phyloP scores from a whole-genome alignment of 306 rosid genomes.

The Malus sylvestris region DNA sequence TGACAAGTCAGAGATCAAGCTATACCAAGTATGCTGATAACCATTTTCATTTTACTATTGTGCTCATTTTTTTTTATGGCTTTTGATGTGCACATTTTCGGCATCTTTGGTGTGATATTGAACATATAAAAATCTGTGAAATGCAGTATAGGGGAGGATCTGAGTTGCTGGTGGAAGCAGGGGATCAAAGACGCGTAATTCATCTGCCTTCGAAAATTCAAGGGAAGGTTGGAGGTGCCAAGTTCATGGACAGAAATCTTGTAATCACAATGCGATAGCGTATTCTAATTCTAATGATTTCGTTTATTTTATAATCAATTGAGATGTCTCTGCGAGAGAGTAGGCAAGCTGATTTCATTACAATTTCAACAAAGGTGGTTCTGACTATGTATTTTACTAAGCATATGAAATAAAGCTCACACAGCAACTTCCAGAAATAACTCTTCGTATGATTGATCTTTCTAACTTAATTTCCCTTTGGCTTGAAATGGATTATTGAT shows the following conservation, averaged over 20 bases:
- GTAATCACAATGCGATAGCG: slow-evolving; percentile 56
- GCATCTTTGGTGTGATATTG: not conserved
- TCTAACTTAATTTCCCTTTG: not conserved
- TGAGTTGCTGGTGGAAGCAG: slow-evolving; percentile 93
- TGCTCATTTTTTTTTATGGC: not conserved
- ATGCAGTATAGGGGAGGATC: slow-evolving; percentile 92
- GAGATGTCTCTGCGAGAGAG: not conserved
- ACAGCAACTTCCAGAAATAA: not conserved
- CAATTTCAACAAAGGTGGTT: not conserved
- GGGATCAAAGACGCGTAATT: slow-evolving; percentile 92
- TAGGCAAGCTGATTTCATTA: not conserved
- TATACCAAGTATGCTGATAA: slow-evolving; percentile 59
- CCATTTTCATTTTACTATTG: not conserved
- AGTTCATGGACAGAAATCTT: slow-evolving; percentile 71
- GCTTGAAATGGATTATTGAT: slow-evolving; percentile 3
- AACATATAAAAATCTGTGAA: slow-evolving; percentile 3
- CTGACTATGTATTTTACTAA: too few relatives aligned
- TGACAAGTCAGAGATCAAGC: slow-evolving; percentile 88
- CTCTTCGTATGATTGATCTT: not conserved
- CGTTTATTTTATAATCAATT: not conserved
- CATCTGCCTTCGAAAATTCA: slow-evolving; percentile 64
- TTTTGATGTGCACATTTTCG: not conserved
- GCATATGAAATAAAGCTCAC: not conserved
- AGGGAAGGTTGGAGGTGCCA: slow-evolving; percentile 95
- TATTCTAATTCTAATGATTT: not conserved